phyloP scores from a whole-genome alignment of 2,329 filamentous ascomycete species.

The Cadophora sp. region DNA sequence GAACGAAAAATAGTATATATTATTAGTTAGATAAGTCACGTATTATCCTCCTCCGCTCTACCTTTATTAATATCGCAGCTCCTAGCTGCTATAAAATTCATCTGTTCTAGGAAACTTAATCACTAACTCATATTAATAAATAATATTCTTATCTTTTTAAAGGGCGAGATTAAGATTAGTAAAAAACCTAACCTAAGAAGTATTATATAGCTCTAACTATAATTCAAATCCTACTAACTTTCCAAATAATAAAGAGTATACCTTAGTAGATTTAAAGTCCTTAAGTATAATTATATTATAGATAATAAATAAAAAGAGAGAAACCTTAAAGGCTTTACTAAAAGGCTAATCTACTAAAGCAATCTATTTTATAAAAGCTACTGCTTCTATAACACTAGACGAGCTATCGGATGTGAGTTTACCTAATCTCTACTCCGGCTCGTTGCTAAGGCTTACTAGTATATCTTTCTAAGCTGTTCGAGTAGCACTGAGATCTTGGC shows the following conservation, averaged over 20 bases:
- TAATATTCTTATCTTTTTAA: neutral
- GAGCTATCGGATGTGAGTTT: too few species aligned
- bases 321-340: neutral
- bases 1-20: too few species aligned
- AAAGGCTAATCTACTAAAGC: slow-evolving; percentile 1
- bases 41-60: too few species aligned
- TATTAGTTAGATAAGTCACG: too few species aligned
- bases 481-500: too few species aligned
- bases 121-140: neutral
- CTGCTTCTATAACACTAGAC: too few species aligned
- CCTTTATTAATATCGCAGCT: slow-evolving; percentile 1
- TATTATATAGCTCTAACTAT: slow-evolving; percentile 1
- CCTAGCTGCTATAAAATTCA: neutral
- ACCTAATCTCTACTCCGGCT: too few species aligned
- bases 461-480: too few species aligned
- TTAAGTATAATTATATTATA: neutral
- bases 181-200: neutral
- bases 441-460: too few species aligned
- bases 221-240: neutral
- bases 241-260: neutral
- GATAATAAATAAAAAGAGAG: neutral
- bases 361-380: neutral
- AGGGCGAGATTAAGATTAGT: slow-evolving; percentile 7
- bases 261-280: neutral
- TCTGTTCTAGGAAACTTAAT: slow-evolving; percentile 3